Base-by-base conservation (phyloP, 176 grass and related monocot genomes). In the Lolium perenne region DNA sequence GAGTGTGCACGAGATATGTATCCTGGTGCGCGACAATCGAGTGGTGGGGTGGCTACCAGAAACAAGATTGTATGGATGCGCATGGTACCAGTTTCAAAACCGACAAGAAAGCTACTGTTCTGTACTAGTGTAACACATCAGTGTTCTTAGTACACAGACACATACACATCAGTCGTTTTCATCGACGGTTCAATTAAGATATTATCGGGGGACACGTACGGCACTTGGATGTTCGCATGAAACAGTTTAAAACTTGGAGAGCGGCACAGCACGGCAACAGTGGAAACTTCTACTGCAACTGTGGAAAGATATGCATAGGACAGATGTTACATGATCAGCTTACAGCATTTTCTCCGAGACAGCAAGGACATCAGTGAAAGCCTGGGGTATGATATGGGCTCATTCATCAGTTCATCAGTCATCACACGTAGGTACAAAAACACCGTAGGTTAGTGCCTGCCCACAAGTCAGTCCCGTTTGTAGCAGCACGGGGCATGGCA, bases 371-470 rank as follows among this genome's bases (percentile, higher is more conserved):
- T 47, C 47, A 67, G 50, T 35, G 51, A 15, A n/a, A 56, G 2
- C n/a, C 1, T 47, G 13, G 5, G 13, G 5, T 49, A 41, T 13
- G n/a, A 14, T 8, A 40, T 32, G 20, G 63, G 32, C 32, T 78
- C n/a, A 25, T 43, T 71, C 84, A 14, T 66, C 4, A 26, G 32
- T 62, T 54, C 80, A 20, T 59, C 4, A 50, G 45, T 45, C 74
- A 20, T 49, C 53, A 6, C 8, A 10, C n/a, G 25, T 70, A 53
- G 63, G 20, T 84, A 80, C 80, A 87, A 78, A 83, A 84, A 76
- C 69, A 87, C 25, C 49, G 9, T 41, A 5, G 68, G 23, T 80
- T 35, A 59, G 56, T 53, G 32, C 32, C 32, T 35, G 72, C 25
- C 20, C 69, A 38, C 43, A 64, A 43, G 41, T 76, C 11, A 51